A percentile compares a stretch with the other conserved stretches of the same genome.
Conservation (phyloP, 768 basidiomycete genomes). For the Aureoboletus auriporus region DNA sequence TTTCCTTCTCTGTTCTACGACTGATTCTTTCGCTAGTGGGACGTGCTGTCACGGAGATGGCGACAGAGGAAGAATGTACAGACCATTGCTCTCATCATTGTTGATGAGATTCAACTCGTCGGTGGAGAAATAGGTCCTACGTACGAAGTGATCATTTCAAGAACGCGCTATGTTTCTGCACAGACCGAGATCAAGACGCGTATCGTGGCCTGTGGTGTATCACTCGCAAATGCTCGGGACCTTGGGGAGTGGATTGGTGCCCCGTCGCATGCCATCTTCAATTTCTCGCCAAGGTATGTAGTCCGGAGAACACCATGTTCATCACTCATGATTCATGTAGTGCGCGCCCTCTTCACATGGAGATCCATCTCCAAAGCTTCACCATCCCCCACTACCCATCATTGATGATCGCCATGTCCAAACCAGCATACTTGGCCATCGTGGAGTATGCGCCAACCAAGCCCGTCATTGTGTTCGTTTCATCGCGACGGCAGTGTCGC, state of each 20-base stretch:
- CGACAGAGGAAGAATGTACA: slow-evolving; percentile 96
- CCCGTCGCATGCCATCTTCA: slow-evolving; percentile 92
- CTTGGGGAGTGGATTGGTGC: slow-evolving; percentile 98
- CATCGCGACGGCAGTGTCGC: slow-evolving; percentile 91
- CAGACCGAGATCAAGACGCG: slow-evolving; percentile 92
- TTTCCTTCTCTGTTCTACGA: neutral
- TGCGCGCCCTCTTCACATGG: slow-evolving; percentile 95
- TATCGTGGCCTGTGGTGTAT: slow-evolving; percentile 92
- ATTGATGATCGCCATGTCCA: slow-evolving; percentile 98
- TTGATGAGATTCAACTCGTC: slow-evolving; percentile 92
- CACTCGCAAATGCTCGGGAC: slow-evolving; percentile 92
- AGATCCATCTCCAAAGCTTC: slow-evolving; percentile 96
- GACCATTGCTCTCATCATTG: slow-evolving; percentile 87
- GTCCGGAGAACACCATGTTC: neutral
- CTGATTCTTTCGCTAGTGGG: slow-evolving; percentile 61
- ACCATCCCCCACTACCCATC: slow-evolving; percentile 97
- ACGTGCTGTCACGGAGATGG: slow-evolving; percentile 91
- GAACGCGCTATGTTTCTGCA: slow-evolving; percentile 94
- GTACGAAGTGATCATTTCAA: slow-evolving; percentile 93
- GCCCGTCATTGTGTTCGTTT: slow-evolving; percentile 90
- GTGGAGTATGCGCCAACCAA: slow-evolving; percentile 80
- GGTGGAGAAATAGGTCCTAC: slow-evolving; percentile 95
- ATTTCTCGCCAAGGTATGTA: slow-evolving; percentile 84
- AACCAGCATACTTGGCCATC: slow-evolving; percentile 93
- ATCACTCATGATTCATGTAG: slow-evolving; percentile 35